A percentile compares a stretch with the other conserved stretches of the same genome.
Evolutionary conservation across 257 asterid genomes (phyloP).

Genomic region (Cruciata laevipes): DNA sequence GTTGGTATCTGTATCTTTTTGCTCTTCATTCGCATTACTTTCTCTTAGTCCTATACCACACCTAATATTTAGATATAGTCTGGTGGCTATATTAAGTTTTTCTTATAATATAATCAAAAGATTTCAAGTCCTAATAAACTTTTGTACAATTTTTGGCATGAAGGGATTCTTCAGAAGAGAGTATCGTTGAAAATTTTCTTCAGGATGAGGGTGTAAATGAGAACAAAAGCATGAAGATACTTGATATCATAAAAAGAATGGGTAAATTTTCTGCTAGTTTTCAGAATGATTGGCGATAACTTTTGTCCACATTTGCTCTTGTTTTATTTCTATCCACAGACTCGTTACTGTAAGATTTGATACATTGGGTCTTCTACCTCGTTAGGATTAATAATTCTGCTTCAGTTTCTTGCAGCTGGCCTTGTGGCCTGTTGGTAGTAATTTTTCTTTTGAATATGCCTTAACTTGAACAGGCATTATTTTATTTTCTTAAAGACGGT

Average conservation of each 20-base stretch:
- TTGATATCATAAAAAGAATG: conserved; percentile 75
- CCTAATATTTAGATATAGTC: conserved; percentile 1
- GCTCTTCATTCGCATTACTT: conserved; percentile 7
- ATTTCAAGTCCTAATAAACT: background rate
- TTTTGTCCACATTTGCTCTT: background rate
- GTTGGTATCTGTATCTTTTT: conserved; percentile 35
- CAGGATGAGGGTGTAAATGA: conserved; percentile 59
- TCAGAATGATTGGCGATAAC: background rate
- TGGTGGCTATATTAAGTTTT: background rate
- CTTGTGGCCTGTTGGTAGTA: background rate
- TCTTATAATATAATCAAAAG: conserved; percentile 8
- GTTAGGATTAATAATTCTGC: background rate
- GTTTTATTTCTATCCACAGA: background rate
- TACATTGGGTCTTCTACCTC: background rate
- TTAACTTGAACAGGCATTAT: background rate
- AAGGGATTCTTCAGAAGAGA: conserved; percentile 76
- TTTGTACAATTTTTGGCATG: conserved; percentile 13
- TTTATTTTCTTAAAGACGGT: background rate
- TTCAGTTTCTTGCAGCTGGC: background rate
- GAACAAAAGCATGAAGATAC: conserved; percentile 36
- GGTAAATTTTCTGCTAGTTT: conserved; percentile 35
- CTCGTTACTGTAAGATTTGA: background rate
- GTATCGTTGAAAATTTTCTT: conserved; percentile 78
- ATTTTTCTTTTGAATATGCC: background rate
- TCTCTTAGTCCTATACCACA: background rate